A percentile compares a stretch with the other conserved stretches of the same genome.
Evolutionary conservation across 768 basidiomycete genomes (phyloP).

Genomic region (Suillus lakei): DNA sequence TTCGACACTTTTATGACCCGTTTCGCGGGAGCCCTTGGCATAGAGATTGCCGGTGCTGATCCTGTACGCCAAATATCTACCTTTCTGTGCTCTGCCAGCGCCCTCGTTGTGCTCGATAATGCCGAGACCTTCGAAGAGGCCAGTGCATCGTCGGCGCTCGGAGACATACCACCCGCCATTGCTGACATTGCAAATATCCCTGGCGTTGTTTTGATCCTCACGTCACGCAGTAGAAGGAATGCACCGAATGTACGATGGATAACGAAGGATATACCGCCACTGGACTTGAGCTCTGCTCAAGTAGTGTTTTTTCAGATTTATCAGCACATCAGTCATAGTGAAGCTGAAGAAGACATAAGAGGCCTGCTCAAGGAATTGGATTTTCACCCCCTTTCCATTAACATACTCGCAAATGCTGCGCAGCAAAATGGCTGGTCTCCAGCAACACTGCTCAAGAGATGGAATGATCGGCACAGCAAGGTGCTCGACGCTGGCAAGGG

Average conservation of each 20-base stretch:
- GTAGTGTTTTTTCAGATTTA: neutral
- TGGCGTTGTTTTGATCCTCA: neutral
- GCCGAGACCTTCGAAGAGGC: neutral
- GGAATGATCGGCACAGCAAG: no score
- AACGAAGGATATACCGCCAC: neutral
- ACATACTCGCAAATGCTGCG: no score
- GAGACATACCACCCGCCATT: neutral
- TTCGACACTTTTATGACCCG: neutral
- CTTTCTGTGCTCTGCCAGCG: neutral
- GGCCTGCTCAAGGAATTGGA: neutral
- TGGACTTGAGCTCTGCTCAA: neutral
- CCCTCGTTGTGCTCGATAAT: constrained; percentile 7
- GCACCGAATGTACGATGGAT: neutral
- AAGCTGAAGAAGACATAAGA: neutral
- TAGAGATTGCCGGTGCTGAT: neutral
- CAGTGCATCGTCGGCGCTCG: neutral
- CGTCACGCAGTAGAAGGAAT: neutral
- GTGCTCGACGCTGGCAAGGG: no score
- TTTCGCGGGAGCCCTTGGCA: neutral
- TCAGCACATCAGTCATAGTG: neutral
- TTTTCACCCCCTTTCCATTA: no score
- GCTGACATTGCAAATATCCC: neutral
- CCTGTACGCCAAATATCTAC: neutral
- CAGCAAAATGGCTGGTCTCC: no score
- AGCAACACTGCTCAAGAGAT: no score